Base-by-base conservation (phyloP, 805 yeast species). In the Kuraishia piskuri region DNA sequence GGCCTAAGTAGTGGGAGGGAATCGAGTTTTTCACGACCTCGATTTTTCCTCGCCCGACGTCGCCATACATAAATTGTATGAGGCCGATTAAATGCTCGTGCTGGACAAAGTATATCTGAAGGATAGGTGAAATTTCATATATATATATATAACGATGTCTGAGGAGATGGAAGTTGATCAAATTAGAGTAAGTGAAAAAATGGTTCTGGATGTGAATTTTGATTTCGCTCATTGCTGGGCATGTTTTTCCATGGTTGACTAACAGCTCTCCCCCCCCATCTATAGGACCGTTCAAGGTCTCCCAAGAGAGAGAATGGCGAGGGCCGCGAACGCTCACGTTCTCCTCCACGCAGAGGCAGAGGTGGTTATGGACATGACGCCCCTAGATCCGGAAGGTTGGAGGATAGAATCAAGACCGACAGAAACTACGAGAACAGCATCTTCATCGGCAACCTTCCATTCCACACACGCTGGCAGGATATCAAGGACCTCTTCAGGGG, bases 401-500 rank as follows among this genome's bases (percentile, higher is more conserved):
- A 52, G 48, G 53, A 51, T 24, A 24, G 46, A 56, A 1, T 52
- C 53, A 50, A 55, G 62, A 50, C 25, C 19, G 25, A 47, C 48
- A 21, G 90, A 70, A 81, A 84, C 65, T 84, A 83, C 64, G 77
- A 76, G 50, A 84, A 84, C 63, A 83, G 89, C 55, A 73, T 86
- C 48, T 87, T 87, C 61, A 77, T 87, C 49, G 91, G 92, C 8
- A 86, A 86, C 64, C 72, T 87, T 53, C 88, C 91, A 4, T 87
- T 78, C 63, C 80, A 78, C 51, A 74, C 82, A 58, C 77, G 82
- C 36, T 77, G 87, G 60, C 68, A 72, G 50, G 84, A 84, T 40
- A 71, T 87, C 52, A 80, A 79, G 62, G 83, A 75, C 19, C 74
- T 78, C 57, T 87, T 87, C 67, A 69, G 74, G n/a, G 69, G 68